Conservation (phyloP, 2,329 filamentous ascomycete genomes). For the Parastagonospora avenae region DNA sequence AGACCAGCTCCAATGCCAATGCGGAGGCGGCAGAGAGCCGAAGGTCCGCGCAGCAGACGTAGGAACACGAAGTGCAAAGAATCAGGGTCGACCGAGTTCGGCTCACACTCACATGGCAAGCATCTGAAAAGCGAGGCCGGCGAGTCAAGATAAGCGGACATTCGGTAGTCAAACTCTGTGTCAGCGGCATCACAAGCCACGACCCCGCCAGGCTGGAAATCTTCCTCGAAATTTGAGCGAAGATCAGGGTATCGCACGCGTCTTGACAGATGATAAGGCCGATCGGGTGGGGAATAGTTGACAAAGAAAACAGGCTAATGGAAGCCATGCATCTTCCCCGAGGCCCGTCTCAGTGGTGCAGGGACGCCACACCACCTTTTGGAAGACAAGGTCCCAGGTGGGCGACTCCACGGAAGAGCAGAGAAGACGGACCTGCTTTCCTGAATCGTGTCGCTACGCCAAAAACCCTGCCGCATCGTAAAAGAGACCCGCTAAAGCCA, state of each 20-base stretch:
- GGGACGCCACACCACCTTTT: slow-evolving; percentile 22
- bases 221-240: slow-evolving; percentile 32
- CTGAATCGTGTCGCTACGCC: slow-evolving; percentile 36
- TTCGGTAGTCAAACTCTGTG: slow-evolving; percentile 19
- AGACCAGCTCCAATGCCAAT: slow-evolving; percentile 7
- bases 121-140: slow-evolving; percentile 9
- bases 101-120: slow-evolving; percentile 9
- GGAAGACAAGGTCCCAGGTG: slow-evolving; percentile 17
- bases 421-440: slow-evolving; percentile 29
- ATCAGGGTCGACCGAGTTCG: slow-evolving; percentile 11
- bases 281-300: slow-evolving; percentile 36
- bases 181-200: slow-evolving; percentile 22
- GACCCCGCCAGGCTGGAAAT: slow-evolving; percentile 34
- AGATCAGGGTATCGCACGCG: slow-evolving; percentile 43
- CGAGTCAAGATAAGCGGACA: slow-evolving; percentile 25
- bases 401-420: slow-evolving; percentile 22
- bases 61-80: slow-evolving; percentile 14
- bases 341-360: slow-evolving; percentile 38
- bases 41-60: slow-evolving; percentile 12
- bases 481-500: slow-evolving; percentile 32
- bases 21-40: slow-evolving; percentile 14
- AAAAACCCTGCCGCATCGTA: slow-evolving; percentile 32
- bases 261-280: slow-evolving; percentile 43
- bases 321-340: slow-evolving; percentile 48
- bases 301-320: slow-evolving; percentile 34